Evolutionary conservation across 2,329 filamentous ascomycete species (phyloP), one percentile per base, ranked within the genome.

Genomic region (Trichoderma polysporum): DNA sequence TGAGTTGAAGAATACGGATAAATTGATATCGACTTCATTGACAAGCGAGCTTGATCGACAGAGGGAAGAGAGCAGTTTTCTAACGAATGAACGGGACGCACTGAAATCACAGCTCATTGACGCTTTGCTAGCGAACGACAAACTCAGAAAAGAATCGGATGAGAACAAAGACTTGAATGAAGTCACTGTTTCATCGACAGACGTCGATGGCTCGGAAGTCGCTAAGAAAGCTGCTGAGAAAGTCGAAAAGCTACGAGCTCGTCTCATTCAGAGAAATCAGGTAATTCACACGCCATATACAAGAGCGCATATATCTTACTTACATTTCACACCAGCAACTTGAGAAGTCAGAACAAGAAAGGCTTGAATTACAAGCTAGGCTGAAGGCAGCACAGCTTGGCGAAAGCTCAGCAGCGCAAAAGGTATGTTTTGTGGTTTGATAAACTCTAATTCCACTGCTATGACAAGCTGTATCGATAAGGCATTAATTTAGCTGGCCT

Each of bases 91-190:
- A 74, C 80, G 82, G 58, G 85, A 88, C 62, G 80, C 84, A 68
- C 83, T 86, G 72, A 86, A 87, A 76, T 82, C 82, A 54, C 86
- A 89, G 73, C 81, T 90, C 27, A 82, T 89, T 70, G 82, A 86
- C 47, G 84, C 85, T 52, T 80, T 89, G 19, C 79, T 89, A 53
- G 82, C 84, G 69, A 89, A 89, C 74, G 86, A 89, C 68, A 84
- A 84, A 75, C 79, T 88, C 63, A 82, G 84, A 64, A 85, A 85
- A 74, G 81, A 86, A 67, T 77, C 83, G 39, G 84, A 86, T 69
- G 80, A 82, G 58, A 76, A 76, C 64, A 80, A 75, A 64, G 81
- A 83, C 69, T 69, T 81, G 63, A 78, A 81, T 71, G 81, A 80
- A 45, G 70, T 73, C 69, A 74, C 77, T 37, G 75, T 37, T 71